A percentile compares a stretch with the other conserved stretches of the same genome.
These are phyloP conservation scores for Cucurbita pepo DNA, from an alignment of 306 rosid species.

Conservation along the genomic window DNA sequence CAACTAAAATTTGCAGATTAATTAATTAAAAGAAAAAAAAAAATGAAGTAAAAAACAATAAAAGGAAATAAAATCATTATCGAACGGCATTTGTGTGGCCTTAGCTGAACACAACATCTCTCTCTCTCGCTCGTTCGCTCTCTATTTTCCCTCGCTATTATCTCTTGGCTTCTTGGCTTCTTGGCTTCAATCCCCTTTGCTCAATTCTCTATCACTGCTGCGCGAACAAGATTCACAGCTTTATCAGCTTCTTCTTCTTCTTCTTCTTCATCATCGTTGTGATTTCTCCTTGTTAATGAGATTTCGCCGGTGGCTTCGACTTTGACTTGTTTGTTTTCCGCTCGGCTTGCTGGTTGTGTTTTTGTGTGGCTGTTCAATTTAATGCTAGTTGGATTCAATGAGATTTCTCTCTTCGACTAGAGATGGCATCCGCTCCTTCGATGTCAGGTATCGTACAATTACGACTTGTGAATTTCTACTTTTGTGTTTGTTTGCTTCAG, in stretches of 20 bases:
- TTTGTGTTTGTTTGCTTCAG: slow-evolving; percentile 1
- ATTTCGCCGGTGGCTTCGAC: not conserved
- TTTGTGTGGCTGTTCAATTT: slow-evolving; percentile 8
- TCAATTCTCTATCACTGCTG: slow-evolving; percentile 12
- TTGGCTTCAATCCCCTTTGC: slow-evolving; percentile 22
- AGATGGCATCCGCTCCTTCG: slow-evolving; percentile 83
- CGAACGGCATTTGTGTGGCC: slow-evolving; percentile 86
- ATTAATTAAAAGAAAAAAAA: slow-evolving; percentile 14
- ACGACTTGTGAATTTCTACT: slow-evolving; percentile 3
- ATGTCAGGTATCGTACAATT: slow-evolving; percentile 75
- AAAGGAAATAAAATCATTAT: slow-evolving; percentile 4
- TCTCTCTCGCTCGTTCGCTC: not conserved
- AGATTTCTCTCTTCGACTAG: slow-evolving; percentile 32
- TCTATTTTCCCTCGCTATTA: slow-evolving; percentile 23
- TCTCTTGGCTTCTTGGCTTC: slow-evolving; percentile 34
- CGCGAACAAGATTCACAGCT: slow-evolving; percentile 8
- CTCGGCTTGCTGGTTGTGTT: not conserved
- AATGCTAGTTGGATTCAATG: slow-evolving; percentile 65
- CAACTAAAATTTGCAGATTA: not conserved
- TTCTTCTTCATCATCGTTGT: not conserved
- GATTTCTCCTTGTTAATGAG: not conserved
- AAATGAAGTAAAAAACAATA: not conserved
- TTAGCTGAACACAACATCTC: slow-evolving; percentile 28
- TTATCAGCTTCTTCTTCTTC: not conserved
- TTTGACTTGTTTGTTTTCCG: not conserved